These are phyloP conservation scores for Chrysosporium queenslandicum DNA, from an alignment of 2,329 filamentous ascomycete species.

Conservation along the genomic window DNA sequence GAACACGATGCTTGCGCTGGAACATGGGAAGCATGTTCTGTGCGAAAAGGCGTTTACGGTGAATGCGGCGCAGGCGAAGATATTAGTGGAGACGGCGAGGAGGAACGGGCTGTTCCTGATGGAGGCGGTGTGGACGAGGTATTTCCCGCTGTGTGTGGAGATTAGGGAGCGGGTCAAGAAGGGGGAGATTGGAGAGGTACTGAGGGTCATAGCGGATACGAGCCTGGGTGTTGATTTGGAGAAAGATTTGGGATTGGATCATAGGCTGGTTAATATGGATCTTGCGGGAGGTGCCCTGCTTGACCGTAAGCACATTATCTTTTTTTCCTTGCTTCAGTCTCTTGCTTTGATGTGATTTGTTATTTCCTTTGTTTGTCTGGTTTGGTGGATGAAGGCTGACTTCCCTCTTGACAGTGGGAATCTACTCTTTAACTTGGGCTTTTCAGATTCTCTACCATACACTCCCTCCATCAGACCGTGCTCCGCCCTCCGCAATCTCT, in stretches of 20 bases:
- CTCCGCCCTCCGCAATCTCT: slow-evolving; percentile 54
- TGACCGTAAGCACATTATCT: slow-evolving; percentile 43
- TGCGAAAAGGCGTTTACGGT: slow-evolving; percentile 89
- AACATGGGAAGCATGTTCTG: slow-evolving; percentile 76
- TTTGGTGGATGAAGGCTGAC: no score
- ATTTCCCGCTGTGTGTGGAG: slow-evolving; percentile 73
- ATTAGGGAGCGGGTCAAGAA: slow-evolving; percentile 46
- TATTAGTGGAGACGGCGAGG: slow-evolving; percentile 60
- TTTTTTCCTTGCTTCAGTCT: neutral
- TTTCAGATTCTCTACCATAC: slow-evolving; percentile 82
- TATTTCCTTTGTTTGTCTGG: no score
- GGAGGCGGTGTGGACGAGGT: slow-evolving; percentile 85
- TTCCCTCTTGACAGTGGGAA: slow-evolving; percentile 46
- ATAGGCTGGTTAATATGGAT: slow-evolving; percentile 75
- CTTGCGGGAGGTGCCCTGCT: slow-evolving; percentile 74
- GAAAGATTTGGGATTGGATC: slow-evolving; percentile 48
- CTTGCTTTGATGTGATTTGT: neutral
- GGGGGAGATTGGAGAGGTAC: slow-evolving; percentile 51
- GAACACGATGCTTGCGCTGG: slow-evolving; percentile 72
- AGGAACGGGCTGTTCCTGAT: slow-evolving; percentile 67
- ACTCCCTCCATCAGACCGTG: slow-evolving; percentile 53
- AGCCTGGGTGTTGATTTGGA: slow-evolving; percentile 52
- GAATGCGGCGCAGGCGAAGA: slow-evolving; percentile 64
- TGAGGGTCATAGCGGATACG: slow-evolving; percentile 50
- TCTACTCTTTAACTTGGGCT: slow-evolving; percentile 83